Evolutionary conservation across 352 stramenopile species (phyloP).

Genomic region (Globisporangium rhizosaccharum): DNA sequence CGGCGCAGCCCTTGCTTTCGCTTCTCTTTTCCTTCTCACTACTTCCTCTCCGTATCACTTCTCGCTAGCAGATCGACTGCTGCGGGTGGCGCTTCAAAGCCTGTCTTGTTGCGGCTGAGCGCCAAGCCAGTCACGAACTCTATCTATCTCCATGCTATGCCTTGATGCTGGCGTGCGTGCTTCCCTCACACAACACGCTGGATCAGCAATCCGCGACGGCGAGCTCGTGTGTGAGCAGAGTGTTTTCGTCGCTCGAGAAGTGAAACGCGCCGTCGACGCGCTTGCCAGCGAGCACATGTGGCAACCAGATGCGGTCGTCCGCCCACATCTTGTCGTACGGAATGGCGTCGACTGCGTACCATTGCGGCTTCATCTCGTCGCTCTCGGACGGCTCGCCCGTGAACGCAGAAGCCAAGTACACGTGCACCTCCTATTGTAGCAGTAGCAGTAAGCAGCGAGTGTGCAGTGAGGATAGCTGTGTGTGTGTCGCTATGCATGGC

Average conservation of each 20-base stretch:
- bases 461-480: not conserved
- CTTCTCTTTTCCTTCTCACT: too few species aligned
- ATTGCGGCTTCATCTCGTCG: constrained; percentile 87
- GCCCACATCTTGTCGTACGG: constrained; percentile 87
- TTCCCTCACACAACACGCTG: too few species aligned
- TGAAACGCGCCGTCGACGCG: constrained; percentile 64
- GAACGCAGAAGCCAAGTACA: constrained; percentile 69
- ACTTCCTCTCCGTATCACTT: too few species aligned
- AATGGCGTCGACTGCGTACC: constrained; percentile 57
- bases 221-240: constrained; percentile 50
- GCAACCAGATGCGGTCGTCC: constrained; percentile 81
- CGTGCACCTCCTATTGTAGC: constrained; percentile 59
- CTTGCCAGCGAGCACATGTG: constrained; percentile 63
- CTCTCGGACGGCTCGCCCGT: constrained; percentile 69
- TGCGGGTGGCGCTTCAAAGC: too few species aligned
- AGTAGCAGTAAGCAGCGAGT: not conserved
- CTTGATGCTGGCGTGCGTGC: too few species aligned
- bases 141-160: constrained; percentile 9
- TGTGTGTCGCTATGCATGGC: too few species aligned
- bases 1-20: too few species aligned
- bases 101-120: too few species aligned
- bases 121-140: too few species aligned
- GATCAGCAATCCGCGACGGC: constrained; percentile 6
- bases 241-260: constrained; percentile 67
- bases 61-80: too few species aligned